phyloP scores from a whole-genome alignment of 768 basidiomycete genomes.

The Termitomyces sp. region DNA sequence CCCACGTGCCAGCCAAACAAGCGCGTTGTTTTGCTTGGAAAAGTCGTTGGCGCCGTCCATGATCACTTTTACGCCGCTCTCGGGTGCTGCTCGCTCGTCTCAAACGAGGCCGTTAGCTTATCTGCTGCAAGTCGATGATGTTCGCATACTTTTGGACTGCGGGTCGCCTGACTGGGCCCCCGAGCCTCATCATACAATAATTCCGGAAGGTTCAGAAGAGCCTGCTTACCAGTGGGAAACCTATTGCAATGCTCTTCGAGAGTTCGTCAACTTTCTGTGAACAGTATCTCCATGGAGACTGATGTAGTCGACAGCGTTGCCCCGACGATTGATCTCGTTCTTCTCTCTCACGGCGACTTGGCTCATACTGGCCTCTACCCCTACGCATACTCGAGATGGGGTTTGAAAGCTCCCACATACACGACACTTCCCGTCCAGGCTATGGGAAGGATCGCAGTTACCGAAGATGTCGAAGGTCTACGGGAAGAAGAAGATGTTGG shows the following conservation, averaged over 20 bases:
- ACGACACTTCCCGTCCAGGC: constrained; percentile 93
- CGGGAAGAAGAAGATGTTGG: constrained; percentile 69
- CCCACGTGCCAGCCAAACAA: constrained; percentile 12
- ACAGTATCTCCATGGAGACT: not conserved
- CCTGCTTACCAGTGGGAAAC: constrained; percentile 45
- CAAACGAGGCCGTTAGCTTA: constrained; percentile 69
- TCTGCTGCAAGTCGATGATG: constrained; percentile 90
- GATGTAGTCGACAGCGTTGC: constrained; percentile 46
- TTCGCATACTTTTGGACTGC: constrained; percentile 90
- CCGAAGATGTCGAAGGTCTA: constrained; percentile 82
- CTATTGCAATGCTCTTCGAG: constrained; percentile 62
- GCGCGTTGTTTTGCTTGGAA: constrained; percentile 1
- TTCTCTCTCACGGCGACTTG: constrained; percentile 92
- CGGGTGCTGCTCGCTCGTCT: constrained; percentile 71
- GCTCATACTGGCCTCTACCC: constrained; percentile 89
- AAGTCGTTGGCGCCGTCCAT: constrained; percentile 31
- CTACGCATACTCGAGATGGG: constrained; percentile 85
- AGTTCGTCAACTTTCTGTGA: constrained; percentile 39
- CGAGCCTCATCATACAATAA: constrained; percentile 37
- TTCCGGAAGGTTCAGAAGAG: constrained; percentile 23
- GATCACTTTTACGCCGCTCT: constrained; percentile 93
- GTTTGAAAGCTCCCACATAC: constrained; percentile 86
- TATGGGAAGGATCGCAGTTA: constrained; percentile 87
- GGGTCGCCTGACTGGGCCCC: constrained; percentile 86
- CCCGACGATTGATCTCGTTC: constrained; percentile 80